Evolutionary conservation across 441 rosid species (phyloP), one percentile per base, ranked within the genome.

Genomic region (Euphorbia schlechtendalii): DNA sequence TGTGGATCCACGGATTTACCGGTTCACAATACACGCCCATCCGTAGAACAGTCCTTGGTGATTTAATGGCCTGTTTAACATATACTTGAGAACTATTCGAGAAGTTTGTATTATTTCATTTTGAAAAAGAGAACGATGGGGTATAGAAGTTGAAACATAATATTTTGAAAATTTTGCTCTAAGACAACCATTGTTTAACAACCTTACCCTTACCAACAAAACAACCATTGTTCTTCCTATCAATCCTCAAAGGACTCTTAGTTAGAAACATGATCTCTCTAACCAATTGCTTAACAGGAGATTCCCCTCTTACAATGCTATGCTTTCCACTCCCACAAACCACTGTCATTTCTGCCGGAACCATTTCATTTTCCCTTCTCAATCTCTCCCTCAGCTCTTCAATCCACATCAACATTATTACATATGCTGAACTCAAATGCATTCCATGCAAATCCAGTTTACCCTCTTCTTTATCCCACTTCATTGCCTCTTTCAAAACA

Each of bases 371-470:
- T 3, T 61, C 76, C 43, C 73, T 70, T 2, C 28, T 61, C 28
- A 89, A 81, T 78, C 83, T 82, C 56, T 32, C 0, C 57, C 73
- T 77, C 73, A 76, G 76, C 82, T 82, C 85, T 64, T 85, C 84
- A 71, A 82, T 80, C 96, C 98, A 89, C 68, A 81, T 81, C 63
- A 92, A 41, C 81, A 83, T 66, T 70, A 85, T 80, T 81, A 88
- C 55, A 71, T 89, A 92, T 18, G 96, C 85, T 2, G 96, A 67
- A 61, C 85, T 76, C 34, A 74, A 69, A 69, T 88, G 92, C 92
- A 88, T 84, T 41, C 96, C 94, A 72, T 92, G 98, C 69, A 92
- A 79, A 72, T 92, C 96, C 80, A 92, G 48, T 81, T 88, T 90
- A 11, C 70, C 78, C 54, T 86, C 96, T 24, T 56, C 67, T 3